These are phyloP conservation scores for Vigna hirtella DNA, from an alignment of 306 rosid genomes.

Conservation along the genomic window DNA sequence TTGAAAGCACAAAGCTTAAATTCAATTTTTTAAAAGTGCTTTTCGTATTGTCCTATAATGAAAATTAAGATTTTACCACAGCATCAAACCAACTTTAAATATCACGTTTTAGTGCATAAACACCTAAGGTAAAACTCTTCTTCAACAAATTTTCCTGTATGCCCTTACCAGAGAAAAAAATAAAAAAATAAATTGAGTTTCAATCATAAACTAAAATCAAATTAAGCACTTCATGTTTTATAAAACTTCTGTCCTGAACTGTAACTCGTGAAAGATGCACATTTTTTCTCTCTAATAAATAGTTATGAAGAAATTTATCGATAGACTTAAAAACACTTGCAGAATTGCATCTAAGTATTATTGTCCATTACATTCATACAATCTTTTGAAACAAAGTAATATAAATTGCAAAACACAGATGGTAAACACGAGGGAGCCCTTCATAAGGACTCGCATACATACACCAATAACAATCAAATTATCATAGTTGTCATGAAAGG, in stretches of 20 bases:
- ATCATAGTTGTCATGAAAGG: background rate
- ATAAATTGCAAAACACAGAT: background rate
- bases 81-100: background rate
- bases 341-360: background rate
- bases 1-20: background rate
- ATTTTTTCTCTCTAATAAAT: background rate
- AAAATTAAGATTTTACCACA: background rate
- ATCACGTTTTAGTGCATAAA: background rate
- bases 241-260: background rate
- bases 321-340: background rate
- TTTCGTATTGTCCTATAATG: no score
- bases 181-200: background rate
- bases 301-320: background rate
- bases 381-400: conserved; percentile 6
- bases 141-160: background rate
- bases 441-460: background rate
- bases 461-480: background rate
- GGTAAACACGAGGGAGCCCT: background rate
- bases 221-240: background rate
- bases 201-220: background rate
- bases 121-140: background rate
- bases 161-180: background rate
- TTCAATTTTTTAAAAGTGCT: background rate
- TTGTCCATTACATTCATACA: background rate
- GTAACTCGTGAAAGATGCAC: background rate